Evolutionary conservation across 1,139 yeast genomes (phyloP), one percentile per base, ranked within the genome.

Genomic region (Yamadazyma spencermartinsiae): DNA sequence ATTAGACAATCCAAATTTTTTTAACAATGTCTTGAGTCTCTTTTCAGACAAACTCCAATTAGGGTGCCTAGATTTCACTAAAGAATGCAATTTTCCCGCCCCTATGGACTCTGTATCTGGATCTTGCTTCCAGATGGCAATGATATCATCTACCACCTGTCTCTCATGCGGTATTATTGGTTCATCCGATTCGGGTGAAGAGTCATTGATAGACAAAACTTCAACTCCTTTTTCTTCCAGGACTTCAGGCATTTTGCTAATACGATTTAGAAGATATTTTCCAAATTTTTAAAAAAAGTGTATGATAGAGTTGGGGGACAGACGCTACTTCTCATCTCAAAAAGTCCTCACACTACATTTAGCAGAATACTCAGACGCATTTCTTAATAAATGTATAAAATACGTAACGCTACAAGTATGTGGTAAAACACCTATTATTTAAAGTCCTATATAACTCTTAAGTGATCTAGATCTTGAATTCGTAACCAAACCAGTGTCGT

Each of bases 111-210:
- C 90, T 10, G 82, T 74, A 2, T 72, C 61, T 2, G 88, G 81
- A 50, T 84, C 88, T 42, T 73, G 72, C 48, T 77, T 80, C 92
- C 94, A 86, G 15, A 83, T 60, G 7, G 70, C 66, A 36, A 82
- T 74, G 18, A 84, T 80, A 29, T 72, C 77, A 37, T 77, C 80
- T 12, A 83, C 81, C 15, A 85, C 68, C 56, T 82, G 80, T 36
- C 85, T 68, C 42, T 80, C 84, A 45, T 75, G 77, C 2, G 95
- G 95, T 11, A 68, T 68, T 1, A 65, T 41, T 1, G 68, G 70
- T 15, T 60, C 68, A 2, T 52, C 42, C n/a, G 51, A 54, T 17
- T 51, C 54, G 2, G 56, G 58, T 16, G 44, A 39, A 12, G 54
- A 46, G 41, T 66, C 72, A 37, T 66, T 66, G 24, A 66, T 65